These are phyloP conservation scores for Fragaria nilgerrensis DNA, from an alignment of 306 rosid genomes.

Conservation along the genomic window DNA sequence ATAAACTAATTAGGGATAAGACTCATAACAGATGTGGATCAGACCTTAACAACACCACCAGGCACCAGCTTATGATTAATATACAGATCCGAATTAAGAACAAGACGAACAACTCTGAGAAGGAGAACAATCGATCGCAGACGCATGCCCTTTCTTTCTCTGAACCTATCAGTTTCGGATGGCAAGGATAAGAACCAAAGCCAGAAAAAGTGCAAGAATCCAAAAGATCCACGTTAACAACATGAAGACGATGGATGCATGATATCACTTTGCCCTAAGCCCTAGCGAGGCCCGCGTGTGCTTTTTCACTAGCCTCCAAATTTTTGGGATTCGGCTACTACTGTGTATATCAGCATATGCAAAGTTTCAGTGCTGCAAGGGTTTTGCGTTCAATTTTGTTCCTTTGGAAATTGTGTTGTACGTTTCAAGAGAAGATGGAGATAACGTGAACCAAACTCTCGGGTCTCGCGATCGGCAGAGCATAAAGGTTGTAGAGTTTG, in stretches of 20 bases:
- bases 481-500: neutral
- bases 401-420: neutral
- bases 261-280: neutral
- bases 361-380: too few relatives aligned
- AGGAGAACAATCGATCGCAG: slow-evolving; percentile 1
- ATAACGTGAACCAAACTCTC: neutral
- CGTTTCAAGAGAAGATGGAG: neutral
- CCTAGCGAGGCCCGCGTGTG: slow-evolving; percentile 15
- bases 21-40: neutral
- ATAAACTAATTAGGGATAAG: neutral
- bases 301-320: neutral
- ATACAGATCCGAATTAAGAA: neutral
- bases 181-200: slow-evolving; percentile 12
- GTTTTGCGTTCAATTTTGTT: neutral
- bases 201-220: neutral
- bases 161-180: neutral
- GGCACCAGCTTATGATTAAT: neutral
- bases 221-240: slow-evolving; percentile 19
- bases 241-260: slow-evolving; percentile 3
- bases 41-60: neutral
- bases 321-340: neutral
- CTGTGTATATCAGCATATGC: too few relatives aligned
- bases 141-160: slow-evolving; percentile 4
- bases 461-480: too few relatives aligned
- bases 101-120: neutral